Percentiles rank a stretch among this genome's conserved stretches.
Evolutionary conservation across 371 early-diverging fungal species (phyloP).

Genomic region (Funneliformis caledonium): DNA sequence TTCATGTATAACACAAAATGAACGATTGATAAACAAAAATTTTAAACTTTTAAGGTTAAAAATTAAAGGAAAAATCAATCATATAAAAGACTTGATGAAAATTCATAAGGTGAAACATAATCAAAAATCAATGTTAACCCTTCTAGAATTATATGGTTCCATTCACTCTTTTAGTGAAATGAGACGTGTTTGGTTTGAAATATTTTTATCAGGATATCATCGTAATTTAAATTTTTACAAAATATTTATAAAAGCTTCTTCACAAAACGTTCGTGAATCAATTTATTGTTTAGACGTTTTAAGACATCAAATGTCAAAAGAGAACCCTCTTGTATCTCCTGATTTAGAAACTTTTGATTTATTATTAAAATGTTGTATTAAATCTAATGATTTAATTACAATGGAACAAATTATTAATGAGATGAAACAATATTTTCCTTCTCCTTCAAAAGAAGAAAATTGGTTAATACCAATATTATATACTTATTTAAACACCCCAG

Average conservation of each 20-base stretch:
- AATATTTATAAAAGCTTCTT: constrained; percentile 49
- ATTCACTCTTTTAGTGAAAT: constrained; percentile 50
- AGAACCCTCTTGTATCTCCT: constrained; percentile 42
- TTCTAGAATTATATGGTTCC: constrained; percentile 14
- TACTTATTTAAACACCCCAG: background rate
- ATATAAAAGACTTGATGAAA: constrained; percentile 19
- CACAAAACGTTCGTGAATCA: constrained; percentile 48
- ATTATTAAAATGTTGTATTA: constrained; percentile 25
- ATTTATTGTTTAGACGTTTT: constrained; percentile 49
- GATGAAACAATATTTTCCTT: background rate
- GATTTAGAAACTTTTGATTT: background rate
- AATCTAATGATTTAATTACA: background rate
- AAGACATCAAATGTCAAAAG: constrained; percentile 51
- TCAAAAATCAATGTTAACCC: background rate
- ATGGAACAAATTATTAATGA: constrained; percentile 2
- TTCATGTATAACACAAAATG: background rate
- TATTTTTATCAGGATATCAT: constrained; percentile 48
- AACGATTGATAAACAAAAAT: background rate
- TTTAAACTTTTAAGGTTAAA: background rate
- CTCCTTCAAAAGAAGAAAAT: background rate
- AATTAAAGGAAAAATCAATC: background rate
- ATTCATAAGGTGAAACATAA: background rate
- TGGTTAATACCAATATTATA: background rate
- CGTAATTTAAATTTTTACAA: constrained; percentile 51
- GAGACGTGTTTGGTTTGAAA: constrained; percentile 51